Evolutionary conservation across 2,329 filamentous ascomycete species (phyloP).

Genomic region (Macroventuria anomochaeta): DNA sequence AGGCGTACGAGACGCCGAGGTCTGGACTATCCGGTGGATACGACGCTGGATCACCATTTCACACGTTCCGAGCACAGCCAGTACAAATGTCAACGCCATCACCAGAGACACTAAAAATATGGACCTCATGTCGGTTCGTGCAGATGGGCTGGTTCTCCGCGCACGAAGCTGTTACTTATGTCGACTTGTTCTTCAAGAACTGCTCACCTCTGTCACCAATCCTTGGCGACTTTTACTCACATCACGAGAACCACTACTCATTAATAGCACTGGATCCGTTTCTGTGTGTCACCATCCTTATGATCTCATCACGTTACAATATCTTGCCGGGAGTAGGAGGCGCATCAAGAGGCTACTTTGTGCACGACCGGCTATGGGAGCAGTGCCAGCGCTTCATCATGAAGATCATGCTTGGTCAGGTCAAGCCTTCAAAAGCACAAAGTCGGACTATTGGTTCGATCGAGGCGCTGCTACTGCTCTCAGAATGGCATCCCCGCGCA

Average conservation of each 20-base stretch:
- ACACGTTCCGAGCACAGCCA: slow-evolving; percentile 43
- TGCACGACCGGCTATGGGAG: slow-evolving; percentile 62
- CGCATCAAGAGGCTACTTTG: slow-evolving; percentile 59
- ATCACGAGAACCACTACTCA: slow-evolving; percentile 56
- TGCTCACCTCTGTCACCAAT: slow-evolving; percentile 60
- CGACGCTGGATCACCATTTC: slow-evolving; percentile 36
- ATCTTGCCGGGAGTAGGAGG: slow-evolving; percentile 48
- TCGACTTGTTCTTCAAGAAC: slow-evolving; percentile 61
- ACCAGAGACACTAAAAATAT: slow-evolving; percentile 53
- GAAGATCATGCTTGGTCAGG: slow-evolving; percentile 61
- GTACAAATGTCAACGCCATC: slow-evolving; percentile 50
- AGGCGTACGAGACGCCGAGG: slow-evolving; percentile 47
- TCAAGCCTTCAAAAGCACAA: slow-evolving; percentile 59
- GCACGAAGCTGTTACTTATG: slow-evolving; percentile 60
- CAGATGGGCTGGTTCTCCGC: slow-evolving; percentile 64
- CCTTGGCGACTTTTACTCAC: slow-evolving; percentile 57
- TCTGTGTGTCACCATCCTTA: slow-evolving; percentile 60
- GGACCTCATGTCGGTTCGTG: slow-evolving; percentile 60
- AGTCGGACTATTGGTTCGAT: slow-evolving; percentile 60
- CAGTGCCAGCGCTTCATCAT: slow-evolving; percentile 62
- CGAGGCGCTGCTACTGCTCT: slow-evolving; percentile 61
- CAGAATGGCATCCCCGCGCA: slow-evolving; percentile 63
- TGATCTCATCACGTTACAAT: slow-evolving; percentile 62
- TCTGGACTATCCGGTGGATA: slow-evolving; percentile 37
- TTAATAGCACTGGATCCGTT: slow-evolving; percentile 61